Conservation (phyloP, 192 early-diverging fungal species). For the Irineochytrium annulatum region DNA sequence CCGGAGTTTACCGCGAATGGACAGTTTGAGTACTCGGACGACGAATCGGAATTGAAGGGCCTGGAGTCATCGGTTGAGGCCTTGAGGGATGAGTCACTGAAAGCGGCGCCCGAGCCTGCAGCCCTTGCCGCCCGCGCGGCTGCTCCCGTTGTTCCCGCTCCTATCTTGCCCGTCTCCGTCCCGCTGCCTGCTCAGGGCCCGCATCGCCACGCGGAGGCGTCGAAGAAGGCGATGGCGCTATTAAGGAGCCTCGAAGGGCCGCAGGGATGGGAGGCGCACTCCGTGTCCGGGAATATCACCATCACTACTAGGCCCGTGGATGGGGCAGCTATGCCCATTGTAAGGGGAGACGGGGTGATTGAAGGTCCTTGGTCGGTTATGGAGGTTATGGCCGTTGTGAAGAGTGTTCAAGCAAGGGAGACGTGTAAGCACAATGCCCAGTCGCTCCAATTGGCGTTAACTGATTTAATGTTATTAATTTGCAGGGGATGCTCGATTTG, state of each 20-base stretch:
- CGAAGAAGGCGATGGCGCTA: background rate
- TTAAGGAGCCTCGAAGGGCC: background rate
- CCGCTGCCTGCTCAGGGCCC: too few species aligned
- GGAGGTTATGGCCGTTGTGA: conserved; percentile 31
- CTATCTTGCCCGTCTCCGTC: too few species aligned
- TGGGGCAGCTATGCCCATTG: conserved; percentile 28
- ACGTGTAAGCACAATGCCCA: conserved; percentile 11
- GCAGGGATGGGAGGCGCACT: conserved; percentile 4
- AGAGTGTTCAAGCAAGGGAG: conserved; percentile 22
- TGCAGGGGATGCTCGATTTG: conserved; percentile 37
- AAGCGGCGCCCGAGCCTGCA: background rate
- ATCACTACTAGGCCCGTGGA: conserved; percentile 24
- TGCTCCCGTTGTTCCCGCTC: too few species aligned
- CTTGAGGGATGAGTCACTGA: too few species aligned
- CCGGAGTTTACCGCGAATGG: background rate
- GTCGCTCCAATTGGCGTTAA: background rate
- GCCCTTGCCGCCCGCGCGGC: background rate
- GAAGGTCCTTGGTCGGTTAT: conserved; percentile 18
- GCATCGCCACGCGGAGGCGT: background rate
- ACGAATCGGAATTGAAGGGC: too few species aligned
- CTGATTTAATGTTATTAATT: conserved; percentile 1
- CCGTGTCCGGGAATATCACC: conserved; percentile 12
- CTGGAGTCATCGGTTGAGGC: too few species aligned
- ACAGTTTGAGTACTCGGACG: too few species aligned
- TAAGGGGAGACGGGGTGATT: conserved; percentile 32